Conservation (phyloP, 2,329 filamentous ascomycete species). For the Aspergillus sp. region DNA sequence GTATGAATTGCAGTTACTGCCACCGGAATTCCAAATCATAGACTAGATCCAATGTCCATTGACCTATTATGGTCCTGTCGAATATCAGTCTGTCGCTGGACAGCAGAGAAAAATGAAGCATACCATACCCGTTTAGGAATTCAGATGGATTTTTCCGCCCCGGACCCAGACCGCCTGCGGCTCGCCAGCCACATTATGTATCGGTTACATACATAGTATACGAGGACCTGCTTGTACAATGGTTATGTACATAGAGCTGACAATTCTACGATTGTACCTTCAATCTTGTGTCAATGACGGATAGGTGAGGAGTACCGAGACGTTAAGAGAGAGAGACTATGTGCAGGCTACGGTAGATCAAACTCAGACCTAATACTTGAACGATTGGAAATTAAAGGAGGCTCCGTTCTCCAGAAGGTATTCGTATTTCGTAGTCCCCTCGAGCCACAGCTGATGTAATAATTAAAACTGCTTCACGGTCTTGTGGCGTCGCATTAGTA, state of each 20-base stretch:
- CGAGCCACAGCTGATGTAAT: constrained; percentile 1
- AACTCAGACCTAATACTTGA: too few relatives aligned
- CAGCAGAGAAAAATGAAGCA: background rate
- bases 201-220: background rate
- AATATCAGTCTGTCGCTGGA: background rate
- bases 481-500: background rate
- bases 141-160: constrained; percentile 10
- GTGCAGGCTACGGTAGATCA: too few relatives aligned
- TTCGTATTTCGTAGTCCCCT: background rate
- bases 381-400: too few relatives aligned
- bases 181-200: background rate
- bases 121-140: constrained; percentile 2
- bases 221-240: background rate
- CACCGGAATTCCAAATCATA: too few relatives aligned
- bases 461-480: background rate
- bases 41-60: background rate
- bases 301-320: too few relatives aligned
- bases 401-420: too few relatives aligned
- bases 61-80: too few relatives aligned
- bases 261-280: background rate
- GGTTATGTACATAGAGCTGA: background rate
- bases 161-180: constrained; percentile 5
- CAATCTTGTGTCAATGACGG: too few relatives aligned
- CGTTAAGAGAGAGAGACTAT: too few relatives aligned
- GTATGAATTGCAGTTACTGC: too few relatives aligned